These are phyloP conservation scores for Aspergillus flavus DNA, from an alignment of 2,329 filamentous ascomycete species.

Conservation along the genomic window DNA sequence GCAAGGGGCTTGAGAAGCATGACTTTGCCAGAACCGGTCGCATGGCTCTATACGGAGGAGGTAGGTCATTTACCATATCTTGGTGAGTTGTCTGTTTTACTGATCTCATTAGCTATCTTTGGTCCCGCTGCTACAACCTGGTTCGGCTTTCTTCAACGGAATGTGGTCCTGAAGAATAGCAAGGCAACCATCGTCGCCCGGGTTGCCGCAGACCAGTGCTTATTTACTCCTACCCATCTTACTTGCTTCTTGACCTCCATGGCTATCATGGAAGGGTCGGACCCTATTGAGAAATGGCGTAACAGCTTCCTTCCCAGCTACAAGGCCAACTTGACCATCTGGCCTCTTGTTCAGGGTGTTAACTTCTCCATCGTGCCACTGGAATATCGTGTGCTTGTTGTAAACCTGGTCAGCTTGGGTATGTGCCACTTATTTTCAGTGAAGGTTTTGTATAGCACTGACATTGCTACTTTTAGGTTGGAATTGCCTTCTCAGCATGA, in stretches of 20 bases:
- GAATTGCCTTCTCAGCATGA: slow-evolving; percentile 62
- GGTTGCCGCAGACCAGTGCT: slow-evolving; percentile 75
- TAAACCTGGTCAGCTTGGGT: slow-evolving; percentile 78
- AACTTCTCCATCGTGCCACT: slow-evolving; percentile 89
- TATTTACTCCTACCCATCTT: slow-evolving; percentile 85
- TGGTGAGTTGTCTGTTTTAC: background rate
- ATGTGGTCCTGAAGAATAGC: slow-evolving; percentile 65
- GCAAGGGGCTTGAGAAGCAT: slow-evolving; percentile 74
- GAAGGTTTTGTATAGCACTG: slow-evolving; percentile 8
- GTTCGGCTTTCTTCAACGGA: slow-evolving; percentile 76
- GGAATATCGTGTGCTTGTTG: slow-evolving; percentile 79
- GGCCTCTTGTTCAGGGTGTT: slow-evolving; percentile 79
- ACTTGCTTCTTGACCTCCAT: slow-evolving; percentile 80
- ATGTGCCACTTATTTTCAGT: slow-evolving; percentile 33
- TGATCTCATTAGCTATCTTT: slow-evolving; percentile 62
- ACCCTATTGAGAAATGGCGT: slow-evolving; percentile 69
- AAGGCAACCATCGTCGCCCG: slow-evolving; percentile 74
- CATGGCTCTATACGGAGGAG: slow-evolving; percentile 54
- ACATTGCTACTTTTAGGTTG: slow-evolving; percentile 46
- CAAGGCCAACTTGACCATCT: slow-evolving; percentile 82
- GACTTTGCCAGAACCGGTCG: slow-evolving; percentile 57
- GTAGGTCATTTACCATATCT: slow-evolving; percentile 31
- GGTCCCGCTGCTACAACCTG: slow-evolving; percentile 85
- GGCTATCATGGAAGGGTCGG: slow-evolving; percentile 75
- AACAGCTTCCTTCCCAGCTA: slow-evolving; percentile 72